Evolutionary conservation across 192 early-diverging fungal genomes (phyloP).

Genomic region (Coemansia erecta): DNA sequence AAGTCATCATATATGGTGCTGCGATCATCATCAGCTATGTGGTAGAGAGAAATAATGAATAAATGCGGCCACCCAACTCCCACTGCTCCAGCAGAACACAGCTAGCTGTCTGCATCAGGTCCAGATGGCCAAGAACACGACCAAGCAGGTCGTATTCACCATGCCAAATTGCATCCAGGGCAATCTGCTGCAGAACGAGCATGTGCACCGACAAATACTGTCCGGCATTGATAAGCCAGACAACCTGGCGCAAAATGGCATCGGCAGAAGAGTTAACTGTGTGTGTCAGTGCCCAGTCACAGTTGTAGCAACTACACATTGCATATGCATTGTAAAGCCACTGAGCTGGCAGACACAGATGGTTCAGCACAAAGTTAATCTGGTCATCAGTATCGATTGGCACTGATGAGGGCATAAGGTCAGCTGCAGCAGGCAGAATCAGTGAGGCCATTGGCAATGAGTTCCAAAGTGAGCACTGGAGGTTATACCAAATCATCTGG

Average conservation of each 20-base stretch:
- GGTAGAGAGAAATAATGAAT: conserved; percentile 20
- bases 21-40: no score
- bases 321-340: conserved; percentile 57
- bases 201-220: conserved; percentile 49
- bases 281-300: conserved; percentile 37
- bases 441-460: conserved; percentile 16
- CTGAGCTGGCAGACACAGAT: no score
- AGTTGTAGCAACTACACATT: conserved; percentile 53
- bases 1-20: no score
- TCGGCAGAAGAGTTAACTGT: background rate
- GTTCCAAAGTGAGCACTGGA: no score
- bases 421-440: conserved; percentile 8
- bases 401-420: conserved; percentile 5
- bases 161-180: conserved; percentile 55
- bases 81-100: conserved; percentile 16
- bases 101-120: no score
- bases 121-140: no score
- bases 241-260: conserved; percentile 4
- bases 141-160: conserved; percentile 47
- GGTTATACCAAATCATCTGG: no score
- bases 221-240: conserved; percentile 51
- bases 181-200: no score
- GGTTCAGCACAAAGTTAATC: no score
- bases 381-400: background rate
- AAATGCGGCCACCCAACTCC: conserved; percentile 5